Conservation (phyloP, 192 early-diverging fungal genomes). For the Spizellomyces punctatus region DNA sequence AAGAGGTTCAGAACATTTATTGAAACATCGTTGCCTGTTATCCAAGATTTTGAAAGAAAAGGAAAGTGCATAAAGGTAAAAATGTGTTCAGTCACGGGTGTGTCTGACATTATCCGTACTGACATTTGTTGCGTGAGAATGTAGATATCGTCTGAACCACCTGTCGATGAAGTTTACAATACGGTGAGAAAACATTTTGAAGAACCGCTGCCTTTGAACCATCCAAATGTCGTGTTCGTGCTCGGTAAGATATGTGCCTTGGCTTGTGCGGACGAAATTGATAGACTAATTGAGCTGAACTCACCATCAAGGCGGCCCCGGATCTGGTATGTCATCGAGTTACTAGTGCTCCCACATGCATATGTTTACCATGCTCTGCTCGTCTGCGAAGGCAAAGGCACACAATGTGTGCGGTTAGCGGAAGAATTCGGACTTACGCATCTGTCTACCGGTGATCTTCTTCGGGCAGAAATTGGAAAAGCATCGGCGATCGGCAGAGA, state of each 20-base stretch:
- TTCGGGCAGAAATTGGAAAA: conserved; percentile 78
- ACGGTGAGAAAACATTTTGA: conserved; percentile 30
- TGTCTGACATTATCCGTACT: not conserved
- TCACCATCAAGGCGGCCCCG: conserved; percentile 41
- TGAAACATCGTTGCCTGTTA: conserved; percentile 85
- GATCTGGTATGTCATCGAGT: conserved; percentile 38
- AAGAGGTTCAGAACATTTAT: conserved; percentile 90
- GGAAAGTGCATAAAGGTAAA: conserved; percentile 41
- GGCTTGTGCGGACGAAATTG: not conserved
- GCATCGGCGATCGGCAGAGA: conserved; percentile 62
- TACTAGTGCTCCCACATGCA: not conserved
- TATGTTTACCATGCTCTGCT: not conserved
- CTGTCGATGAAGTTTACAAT: conserved; percentile 43
- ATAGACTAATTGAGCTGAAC: not conserved
- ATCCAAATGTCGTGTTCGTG: conserved; percentile 45
- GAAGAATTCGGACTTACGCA: conserved; percentile 89
- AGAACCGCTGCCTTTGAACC: conserved; percentile 13
- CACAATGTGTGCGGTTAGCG: conserved; percentile 82
- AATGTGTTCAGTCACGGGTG: not conserved
- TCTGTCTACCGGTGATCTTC: conserved; percentile 90
- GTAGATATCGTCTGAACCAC: conserved; percentile 42
- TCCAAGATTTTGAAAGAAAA: conserved; percentile 60
- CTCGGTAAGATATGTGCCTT: conserved; percentile 30
- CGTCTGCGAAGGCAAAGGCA: conserved; percentile 77
- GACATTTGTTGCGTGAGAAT: not conserved